A percentile compares a stretch with the other conserved stretches of the same genome.
These are phyloP conservation scores for Penicillium roqueforti DNA, from an alignment of 495 filamentous ascomycete genomes.

Conservation along the genomic window DNA sequence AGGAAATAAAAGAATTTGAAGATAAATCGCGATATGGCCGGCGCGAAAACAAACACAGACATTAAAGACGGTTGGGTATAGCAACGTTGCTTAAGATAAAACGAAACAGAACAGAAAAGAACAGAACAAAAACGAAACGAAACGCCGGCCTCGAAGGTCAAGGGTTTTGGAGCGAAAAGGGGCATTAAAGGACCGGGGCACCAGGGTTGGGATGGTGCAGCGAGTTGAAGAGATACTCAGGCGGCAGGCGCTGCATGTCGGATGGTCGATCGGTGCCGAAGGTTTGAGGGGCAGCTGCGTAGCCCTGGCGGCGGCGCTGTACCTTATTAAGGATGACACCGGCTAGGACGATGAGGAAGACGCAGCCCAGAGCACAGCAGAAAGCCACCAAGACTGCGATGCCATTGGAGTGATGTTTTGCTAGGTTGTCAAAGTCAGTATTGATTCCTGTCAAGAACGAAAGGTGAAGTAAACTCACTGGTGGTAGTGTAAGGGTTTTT, in stretches of 20 bases:
- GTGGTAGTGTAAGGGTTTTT: slow-evolving; percentile 56
- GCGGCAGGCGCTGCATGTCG: slow-evolving; percentile 76
- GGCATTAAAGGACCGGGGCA: slow-evolving; percentile 37
- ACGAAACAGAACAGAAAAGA: too few species aligned
- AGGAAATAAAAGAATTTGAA: background rate
- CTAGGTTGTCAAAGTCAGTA: slow-evolving; percentile 32
- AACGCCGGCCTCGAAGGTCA: slow-evolving; percentile 31
- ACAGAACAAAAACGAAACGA: slow-evolving; percentile 18
- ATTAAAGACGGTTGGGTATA: slow-evolving; percentile 37
- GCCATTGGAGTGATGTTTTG: slow-evolving; percentile 65
- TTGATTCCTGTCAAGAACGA: slow-evolving; percentile 9
- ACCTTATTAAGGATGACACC: slow-evolving; percentile 81
- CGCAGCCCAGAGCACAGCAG: slow-evolving; percentile 78
- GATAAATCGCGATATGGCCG: slow-evolving; percentile 15
- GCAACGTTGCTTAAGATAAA: slow-evolving; percentile 27
- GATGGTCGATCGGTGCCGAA: slow-evolving; percentile 66
- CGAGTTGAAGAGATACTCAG: slow-evolving; percentile 69
- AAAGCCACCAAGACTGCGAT: slow-evolving; percentile 92
- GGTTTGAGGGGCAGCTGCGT: slow-evolving; percentile 71
- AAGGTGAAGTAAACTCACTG: slow-evolving; percentile 39
- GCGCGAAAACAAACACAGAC: slow-evolving; percentile 20
- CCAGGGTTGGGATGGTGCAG: slow-evolving; percentile 39
- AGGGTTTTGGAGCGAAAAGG: slow-evolving; percentile 13
- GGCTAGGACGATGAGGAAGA: slow-evolving; percentile 80
- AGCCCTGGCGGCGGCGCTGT: slow-evolving; percentile 81